These are phyloP conservation scores for Fusarium secorum DNA, from an alignment of 2,329 filamentous ascomycete species.

Conservation along the genomic window DNA sequence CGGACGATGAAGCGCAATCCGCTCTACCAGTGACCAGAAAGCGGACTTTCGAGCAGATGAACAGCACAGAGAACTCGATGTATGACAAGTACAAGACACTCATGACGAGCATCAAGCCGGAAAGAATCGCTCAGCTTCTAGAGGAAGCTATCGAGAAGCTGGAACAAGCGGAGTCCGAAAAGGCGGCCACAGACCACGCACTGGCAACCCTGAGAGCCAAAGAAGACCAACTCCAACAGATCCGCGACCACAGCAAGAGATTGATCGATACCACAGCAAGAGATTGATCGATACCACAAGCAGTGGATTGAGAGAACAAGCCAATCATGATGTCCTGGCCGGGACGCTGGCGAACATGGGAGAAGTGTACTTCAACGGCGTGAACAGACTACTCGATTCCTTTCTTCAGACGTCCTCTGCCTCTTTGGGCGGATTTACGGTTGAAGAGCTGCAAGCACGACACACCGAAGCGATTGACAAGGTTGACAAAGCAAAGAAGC, in stretches of 20 bases:
- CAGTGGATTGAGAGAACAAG: not conserved
- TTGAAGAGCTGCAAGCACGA: rapidly evolving
- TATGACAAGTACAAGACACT: not conserved
- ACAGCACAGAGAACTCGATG: rapidly evolving
- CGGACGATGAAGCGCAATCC: rapidly evolving
- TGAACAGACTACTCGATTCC: not conserved
- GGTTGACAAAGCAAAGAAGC: not conserved
- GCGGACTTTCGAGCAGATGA: not conserved
- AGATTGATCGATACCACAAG: not conserved
- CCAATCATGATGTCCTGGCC: not conserved
- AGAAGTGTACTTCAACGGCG: not conserved
- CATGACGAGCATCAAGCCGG: rapidly evolving
- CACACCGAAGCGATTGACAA: not conserved
- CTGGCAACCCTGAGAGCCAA: not conserved
- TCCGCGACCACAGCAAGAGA: not conserved
- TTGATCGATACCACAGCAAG: not conserved
- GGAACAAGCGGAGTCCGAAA: not conserved
- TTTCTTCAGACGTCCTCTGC: not conserved
- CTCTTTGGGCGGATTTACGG: rapidly evolving
- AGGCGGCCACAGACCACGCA: not conserved
- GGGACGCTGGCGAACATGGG: not conserved
- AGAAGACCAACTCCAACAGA: not conserved
- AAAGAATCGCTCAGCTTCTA: not conserved
- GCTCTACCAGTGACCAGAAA: not conserved
- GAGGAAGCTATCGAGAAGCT: not conserved